Evolutionary conservation across 2,329 filamentous ascomycete genomes (phyloP), one percentile per base, ranked within the genome.

Genomic region (Bipolaris sorokiniana): DNA sequence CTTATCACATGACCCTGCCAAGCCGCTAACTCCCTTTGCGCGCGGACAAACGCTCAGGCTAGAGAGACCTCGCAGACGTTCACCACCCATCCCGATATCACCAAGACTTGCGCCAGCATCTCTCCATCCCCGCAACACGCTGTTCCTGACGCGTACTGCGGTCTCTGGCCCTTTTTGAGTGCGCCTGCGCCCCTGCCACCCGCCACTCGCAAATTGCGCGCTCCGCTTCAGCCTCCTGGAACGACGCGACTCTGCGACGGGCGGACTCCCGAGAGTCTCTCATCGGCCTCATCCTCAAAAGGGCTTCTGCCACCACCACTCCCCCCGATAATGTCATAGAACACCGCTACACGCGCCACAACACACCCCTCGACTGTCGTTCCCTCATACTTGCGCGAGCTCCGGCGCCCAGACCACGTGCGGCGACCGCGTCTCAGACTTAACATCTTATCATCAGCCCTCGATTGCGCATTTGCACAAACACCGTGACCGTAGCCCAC

Each of bases 241-340:
- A 38, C 44, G 61, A 63, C 68, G 74, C 74, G 74, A 74, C 71
- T 65, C 65, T 59, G 56, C 61, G 63, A 67, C 58, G 64, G 26
- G 63, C 67, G 65, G 61, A 65, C 63, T 63, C 66, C 71, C 72
- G 68, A 57, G 62, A 50, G 51, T 56, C 33, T 54, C 67, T 58
- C 72, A 74, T 74, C 73, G 70, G 61, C 70, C 62, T 65, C 68
- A 66, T 70, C 61, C 58, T 64, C 67, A 52, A 56, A 60, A 58
- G 57, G 56, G 51, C 62, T 56, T 59, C 51, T 61, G 61, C 61
- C 66, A 68, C 67, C 64, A 69, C 70, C 62, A 64, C 71, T 33
- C 55, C 61, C 56, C 65, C 59, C 64, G 66, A 76, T 69, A 68
- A 76, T 76, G 74, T 61, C 58, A 73, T 76, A 75, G 71, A 54